These are phyloP conservation scores for Rhamnella rubrinervis DNA, from an alignment of 331 rosid genomes.

Conservation along the genomic window DNA sequence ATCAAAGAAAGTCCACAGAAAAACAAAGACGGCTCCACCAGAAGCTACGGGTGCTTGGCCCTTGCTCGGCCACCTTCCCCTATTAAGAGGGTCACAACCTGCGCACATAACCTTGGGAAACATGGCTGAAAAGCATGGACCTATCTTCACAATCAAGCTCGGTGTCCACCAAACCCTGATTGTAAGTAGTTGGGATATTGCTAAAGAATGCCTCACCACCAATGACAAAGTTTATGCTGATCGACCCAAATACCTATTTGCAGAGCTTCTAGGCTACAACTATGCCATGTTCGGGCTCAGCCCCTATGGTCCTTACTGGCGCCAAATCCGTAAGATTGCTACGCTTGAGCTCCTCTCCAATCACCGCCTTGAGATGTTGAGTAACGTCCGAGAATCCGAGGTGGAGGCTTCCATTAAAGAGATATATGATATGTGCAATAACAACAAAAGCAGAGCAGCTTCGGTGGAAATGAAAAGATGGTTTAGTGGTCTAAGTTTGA, in stretches of 20 bases:
- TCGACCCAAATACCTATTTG: neutral
- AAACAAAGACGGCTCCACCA: neutral
- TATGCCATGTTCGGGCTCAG: constrained; percentile 4
- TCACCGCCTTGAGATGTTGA: constrained; percentile 6
- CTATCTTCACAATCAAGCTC: constrained; percentile 3
- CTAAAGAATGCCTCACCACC: constrained; percentile 18
- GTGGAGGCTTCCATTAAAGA: neutral
- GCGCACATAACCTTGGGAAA: constrained; percentile 4
- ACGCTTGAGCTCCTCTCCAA: constrained; percentile 4
- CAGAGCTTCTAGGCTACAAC: constrained; percentile 9
- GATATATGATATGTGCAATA: neutral
- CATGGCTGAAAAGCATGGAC: constrained; percentile 23
- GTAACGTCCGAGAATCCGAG: constrained; percentile 8
- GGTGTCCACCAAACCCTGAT: constrained; percentile 3
- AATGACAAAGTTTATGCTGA: constrained; percentile 2
- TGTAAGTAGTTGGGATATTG: constrained; percentile 12
- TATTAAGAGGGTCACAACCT: neutral
- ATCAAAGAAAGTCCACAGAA: too few species aligned
- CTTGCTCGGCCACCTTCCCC: constrained; percentile 7
- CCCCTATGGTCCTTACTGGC: constrained; percentile 9
- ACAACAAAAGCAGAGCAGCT: neutral
- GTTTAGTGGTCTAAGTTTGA: constrained; percentile 5
- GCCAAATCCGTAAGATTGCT: constrained; percentile 6
- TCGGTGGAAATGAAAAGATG: constrained; percentile 11
- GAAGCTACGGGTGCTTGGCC: constrained; percentile 11